Conservation (phyloP, 345 rosid genomes). For the Acer yangbiense region DNA sequence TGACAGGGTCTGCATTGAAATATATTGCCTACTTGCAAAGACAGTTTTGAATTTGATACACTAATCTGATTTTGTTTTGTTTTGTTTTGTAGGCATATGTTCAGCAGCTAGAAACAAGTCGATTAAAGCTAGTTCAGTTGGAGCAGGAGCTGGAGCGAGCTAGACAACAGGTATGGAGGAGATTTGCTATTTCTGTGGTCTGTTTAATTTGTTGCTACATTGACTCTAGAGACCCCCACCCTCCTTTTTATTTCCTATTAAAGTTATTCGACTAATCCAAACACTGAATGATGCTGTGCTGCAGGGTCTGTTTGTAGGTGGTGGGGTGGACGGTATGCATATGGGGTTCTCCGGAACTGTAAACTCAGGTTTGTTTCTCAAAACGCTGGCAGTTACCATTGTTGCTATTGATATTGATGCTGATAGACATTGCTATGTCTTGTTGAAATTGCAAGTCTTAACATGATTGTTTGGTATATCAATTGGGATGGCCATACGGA, state of each 20-base stretch:
- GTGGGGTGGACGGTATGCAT: slow-evolving; percentile 51
- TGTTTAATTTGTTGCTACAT: neutral
- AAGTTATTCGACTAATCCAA: slow-evolving; percentile 1
- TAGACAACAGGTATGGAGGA: slow-evolving; percentile 67
- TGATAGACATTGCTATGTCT: neutral
- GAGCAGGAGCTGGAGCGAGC: slow-evolving; percentile 85
- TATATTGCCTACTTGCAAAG: neutral
- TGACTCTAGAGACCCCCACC: neutral
- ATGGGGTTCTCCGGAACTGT: slow-evolving; percentile 53
- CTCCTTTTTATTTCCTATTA: neutral
- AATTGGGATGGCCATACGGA: neutral
- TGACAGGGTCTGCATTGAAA: neutral
- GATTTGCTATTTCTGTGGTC: neutral
- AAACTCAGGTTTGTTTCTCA: slow-evolving; percentile 63
- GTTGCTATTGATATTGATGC: neutral
- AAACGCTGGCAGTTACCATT: slow-evolving; percentile 4
- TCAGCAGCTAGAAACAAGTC: slow-evolving; percentile 91
- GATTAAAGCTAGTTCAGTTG: slow-evolving; percentile 77
- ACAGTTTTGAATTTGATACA: slow-evolving; percentile 1
- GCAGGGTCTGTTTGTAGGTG: slow-evolving; percentile 66
- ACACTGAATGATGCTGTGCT: slow-evolving; percentile 11
- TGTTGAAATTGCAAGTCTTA: neutral
- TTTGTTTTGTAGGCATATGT: slow-evolving; percentile 78
- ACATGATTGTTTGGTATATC: neutral
- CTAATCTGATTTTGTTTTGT: slow-evolving; percentile 14